Conservation (phyloP, 106 monocot species). For the Allium cepa region DNA sequence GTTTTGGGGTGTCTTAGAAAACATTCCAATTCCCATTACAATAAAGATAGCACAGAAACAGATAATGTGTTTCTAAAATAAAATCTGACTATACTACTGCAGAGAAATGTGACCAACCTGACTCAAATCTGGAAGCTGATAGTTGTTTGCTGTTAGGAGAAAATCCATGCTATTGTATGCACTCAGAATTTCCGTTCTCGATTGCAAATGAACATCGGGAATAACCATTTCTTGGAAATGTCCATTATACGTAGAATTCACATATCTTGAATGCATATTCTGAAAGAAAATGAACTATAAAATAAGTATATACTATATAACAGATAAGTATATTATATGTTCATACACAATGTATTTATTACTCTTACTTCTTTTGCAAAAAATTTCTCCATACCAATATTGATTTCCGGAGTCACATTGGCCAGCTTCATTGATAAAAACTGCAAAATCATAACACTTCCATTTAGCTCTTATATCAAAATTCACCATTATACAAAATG, state of each 20-base stretch:
- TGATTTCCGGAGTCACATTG: slow-evolving; percentile 56
- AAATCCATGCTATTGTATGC: neutral
- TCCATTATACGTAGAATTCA: slow-evolving; percentile 3
- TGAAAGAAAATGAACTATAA: neutral
- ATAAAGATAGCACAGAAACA: no score
- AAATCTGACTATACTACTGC: no score
- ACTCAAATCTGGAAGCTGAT: no score
- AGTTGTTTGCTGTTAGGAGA: neutral
- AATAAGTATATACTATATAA: neutral
- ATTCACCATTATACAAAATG: neutral
- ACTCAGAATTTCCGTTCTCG: neutral
- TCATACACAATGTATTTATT: neutral
- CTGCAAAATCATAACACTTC: slow-evolving; percentile 14
- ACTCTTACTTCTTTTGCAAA: slow-evolving; percentile 51
- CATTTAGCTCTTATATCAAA: neutral
- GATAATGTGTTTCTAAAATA: no score
- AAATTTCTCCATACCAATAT: slow-evolving; percentile 37
- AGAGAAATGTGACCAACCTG: no score
- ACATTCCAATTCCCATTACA: no score
- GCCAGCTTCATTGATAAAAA: slow-evolving; percentile 77
- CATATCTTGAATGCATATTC: slow-evolving; percentile 10
- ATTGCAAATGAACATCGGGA: slow-evolving; percentile 24
- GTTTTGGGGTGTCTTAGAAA: no score
- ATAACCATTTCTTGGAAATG: slow-evolving; percentile 8
- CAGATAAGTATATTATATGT: neutral